These are phyloP conservation scores for Salinomyces thailandicus DNA, from an alignment of 2,329 filamentous ascomycete species.

Conservation along the genomic window DNA sequence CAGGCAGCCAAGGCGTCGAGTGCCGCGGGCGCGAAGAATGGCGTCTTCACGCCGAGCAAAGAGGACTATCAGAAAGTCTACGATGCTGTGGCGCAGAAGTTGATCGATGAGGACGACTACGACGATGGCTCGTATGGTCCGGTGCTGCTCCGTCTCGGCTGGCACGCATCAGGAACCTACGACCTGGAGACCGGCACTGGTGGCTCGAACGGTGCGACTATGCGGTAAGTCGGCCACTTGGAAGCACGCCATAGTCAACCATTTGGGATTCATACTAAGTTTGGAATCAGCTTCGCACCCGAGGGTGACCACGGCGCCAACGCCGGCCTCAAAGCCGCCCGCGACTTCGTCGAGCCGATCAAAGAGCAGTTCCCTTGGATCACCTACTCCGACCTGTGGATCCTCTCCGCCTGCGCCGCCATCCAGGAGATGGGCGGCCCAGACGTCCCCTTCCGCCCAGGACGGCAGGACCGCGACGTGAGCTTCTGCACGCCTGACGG, in stretches of 20 bases:
- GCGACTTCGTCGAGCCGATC: slow-evolving; percentile 86
- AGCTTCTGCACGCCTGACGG: slow-evolving; percentile 87
- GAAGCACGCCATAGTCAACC: too few relatives aligned
- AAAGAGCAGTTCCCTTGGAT: slow-evolving; percentile 94
- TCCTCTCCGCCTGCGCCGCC: slow-evolving; percentile 70
- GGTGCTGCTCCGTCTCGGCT: slow-evolving; percentile 79
- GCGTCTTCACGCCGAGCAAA: slow-evolving; percentile 59
- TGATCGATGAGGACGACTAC: slow-evolving; percentile 88
- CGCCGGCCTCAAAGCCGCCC: slow-evolving; percentile 73
- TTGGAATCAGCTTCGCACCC: slow-evolving; percentile 75
- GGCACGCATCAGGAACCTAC: slow-evolving; percentile 89
- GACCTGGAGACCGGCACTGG: slow-evolving; percentile 81
- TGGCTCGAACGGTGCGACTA: slow-evolving; percentile 83
- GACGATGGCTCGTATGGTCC: slow-evolving; percentile 95
- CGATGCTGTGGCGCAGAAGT: slow-evolving; percentile 65
- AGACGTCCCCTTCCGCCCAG: slow-evolving; percentile 75
- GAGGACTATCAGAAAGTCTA: slow-evolving; percentile 95
- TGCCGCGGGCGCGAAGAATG: slow-evolving; percentile 1
- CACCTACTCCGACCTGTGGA: slow-evolving; percentile 93
- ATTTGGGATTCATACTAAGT: too few relatives aligned
- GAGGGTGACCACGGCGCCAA: slow-evolving; percentile 90
- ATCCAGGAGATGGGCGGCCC: slow-evolving; percentile 95
- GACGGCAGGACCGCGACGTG: slow-evolving; percentile 68
- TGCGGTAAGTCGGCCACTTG: too few relatives aligned
- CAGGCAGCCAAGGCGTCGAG: slow-evolving; percentile 29